Evolutionary conservation across 2,329 filamentous ascomycete species (phyloP), one percentile per base, ranked within the genome.

Genomic region (Curvularia lunata): DNA sequence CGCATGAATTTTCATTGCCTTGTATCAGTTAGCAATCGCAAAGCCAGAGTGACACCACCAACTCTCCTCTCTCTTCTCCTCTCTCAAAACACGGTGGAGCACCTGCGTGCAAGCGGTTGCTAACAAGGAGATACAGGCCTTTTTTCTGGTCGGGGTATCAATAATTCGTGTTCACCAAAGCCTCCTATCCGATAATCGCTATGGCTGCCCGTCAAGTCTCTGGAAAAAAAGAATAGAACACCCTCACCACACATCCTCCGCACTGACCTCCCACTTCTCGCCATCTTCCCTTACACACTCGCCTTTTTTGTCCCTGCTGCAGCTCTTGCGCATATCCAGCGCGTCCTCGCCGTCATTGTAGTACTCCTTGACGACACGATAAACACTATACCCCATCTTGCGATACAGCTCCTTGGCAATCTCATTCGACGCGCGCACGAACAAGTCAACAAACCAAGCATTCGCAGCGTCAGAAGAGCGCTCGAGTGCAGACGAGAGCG

Each of bases 271-370:
- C 73, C 91, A 87, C 57, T 86, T 83, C 80, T 95, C 90, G 18
- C 95, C 95, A 67, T 94, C 86, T 52, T 89, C 85, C 64, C 95
- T 85, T 47, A 96, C 84, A 77, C 96, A 91, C 75, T 91, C 85
- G 56, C 84, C 80, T 54, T 88, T 85, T 75, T 84, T 86, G 79
- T 99, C 95, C 71, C 93, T 85, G 77, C 86, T 90, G 80, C 94
- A 86, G 37, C 92, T 86, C 76, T 97, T 98, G 64, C 95, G 87
- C 95, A 99, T 99, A 79, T 99, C 95, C 75, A 91, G 95, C 18
- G 94, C 95, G 80, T 98, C 94, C 77, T 96, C 92, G 73, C 96
- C 91, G 74, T 97, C 93, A 62, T 90, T 91, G 72, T 99, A 99
- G 77, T 99, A 99, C 69, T 90, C 90, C 68, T 92, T 88, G 43